These are phyloP conservation scores for Yamadazyma trypodendri DNA, from an alignment of 1,139 yeast species.

Conservation along the genomic window DNA sequence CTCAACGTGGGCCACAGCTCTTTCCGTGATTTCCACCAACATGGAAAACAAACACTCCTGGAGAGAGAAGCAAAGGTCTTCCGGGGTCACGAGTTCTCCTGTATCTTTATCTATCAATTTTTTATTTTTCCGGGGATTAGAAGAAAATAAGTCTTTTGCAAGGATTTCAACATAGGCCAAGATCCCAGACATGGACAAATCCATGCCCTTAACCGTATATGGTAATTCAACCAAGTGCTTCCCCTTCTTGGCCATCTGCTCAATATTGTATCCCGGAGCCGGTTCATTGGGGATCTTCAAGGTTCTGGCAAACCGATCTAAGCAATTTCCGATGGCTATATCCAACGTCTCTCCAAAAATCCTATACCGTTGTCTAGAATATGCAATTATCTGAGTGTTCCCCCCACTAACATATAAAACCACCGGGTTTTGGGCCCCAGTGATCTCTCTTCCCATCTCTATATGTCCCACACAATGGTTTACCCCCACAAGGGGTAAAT, in stretches of 20 bases:
- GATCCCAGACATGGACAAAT: constrained; percentile 93
- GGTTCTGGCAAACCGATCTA: constrained; percentile 93
- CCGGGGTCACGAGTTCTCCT: constrained; percentile 64
- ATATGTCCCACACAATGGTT: constrained; percentile 98
- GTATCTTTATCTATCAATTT: constrained; percentile 49
- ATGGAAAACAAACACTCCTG: constrained; percentile 92
- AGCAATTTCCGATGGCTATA: constrained; percentile 95
- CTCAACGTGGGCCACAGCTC: constrained; percentile 98
- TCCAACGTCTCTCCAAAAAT: constrained; percentile 97
- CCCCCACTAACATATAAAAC: constrained; percentile 98
- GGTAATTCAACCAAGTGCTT: constrained; percentile 74
- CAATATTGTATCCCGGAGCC: constrained; percentile 96
- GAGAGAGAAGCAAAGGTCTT: constrained; percentile 87
- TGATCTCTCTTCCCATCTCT: constrained; percentile 98
- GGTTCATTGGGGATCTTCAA: constrained; percentile 88
- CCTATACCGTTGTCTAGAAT: constrained; percentile 86
- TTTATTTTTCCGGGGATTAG: constrained; percentile 49
- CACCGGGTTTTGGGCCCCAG: constrained; percentile 93
- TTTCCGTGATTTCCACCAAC: constrained; percentile 96
- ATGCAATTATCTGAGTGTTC: constrained; percentile 96
- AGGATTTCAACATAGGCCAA: constrained; percentile 78
- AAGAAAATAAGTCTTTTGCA: constrained; percentile 65
- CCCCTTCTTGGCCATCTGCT: constrained; percentile 83
- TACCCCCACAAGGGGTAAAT: constrained; percentile 85
- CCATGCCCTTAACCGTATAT: constrained; percentile 98